Evolutionary conservation across 257 asterid species (phyloP), one percentile per base, ranked within the genome.

Genomic region (Lavandula angustifolia): DNA sequence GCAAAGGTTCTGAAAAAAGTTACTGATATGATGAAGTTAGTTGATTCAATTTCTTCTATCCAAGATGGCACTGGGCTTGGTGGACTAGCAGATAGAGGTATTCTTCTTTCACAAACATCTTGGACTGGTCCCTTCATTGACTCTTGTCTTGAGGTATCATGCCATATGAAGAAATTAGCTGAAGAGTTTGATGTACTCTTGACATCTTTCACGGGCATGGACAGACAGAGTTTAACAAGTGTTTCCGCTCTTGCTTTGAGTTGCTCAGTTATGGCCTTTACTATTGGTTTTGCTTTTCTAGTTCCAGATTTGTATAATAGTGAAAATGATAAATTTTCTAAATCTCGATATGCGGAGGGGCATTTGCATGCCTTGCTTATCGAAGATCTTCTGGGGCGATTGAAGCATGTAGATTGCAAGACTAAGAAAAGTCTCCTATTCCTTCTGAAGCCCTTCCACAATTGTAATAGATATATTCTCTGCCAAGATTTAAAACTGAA

Each of bases 261-360:
- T 78, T 92, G 97, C 79, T 92, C 97, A 8, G 57, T 89, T 31
- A 60, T 92, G 85, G 97, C 99, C 67, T 92, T 92, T 57, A 66
- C 85, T 78, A 73, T 82, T 38, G 92, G 86, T 65, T 84, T 81
- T 62, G 75, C 84, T 41, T 77, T 80, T 67, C 59, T 69, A 66
- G 61, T 77, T 17, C 82, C 87, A 14, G 66, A 78, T 54, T 69
- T 46, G 73, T 66, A 66, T 75, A 47, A 60, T 70, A 74, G 82
- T 41, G 79, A 62, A 75, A 66, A 64, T 58, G 17, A 16, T 60
- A 64, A 41, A 10, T 64, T 10, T 47, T 61, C 33, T 46, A 53
- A 53, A 71, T 64, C 61, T 47, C 77, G 76, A 60, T 67, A 69
- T 9, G 44, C 73, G 3, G 64, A 71, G 55, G 84, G 72, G 69